Evolutionary conservation across 139 green algal species (phyloP), one percentile per base, ranked within the genome.

Genomic region (Chlamydomonas eustigma): DNA sequence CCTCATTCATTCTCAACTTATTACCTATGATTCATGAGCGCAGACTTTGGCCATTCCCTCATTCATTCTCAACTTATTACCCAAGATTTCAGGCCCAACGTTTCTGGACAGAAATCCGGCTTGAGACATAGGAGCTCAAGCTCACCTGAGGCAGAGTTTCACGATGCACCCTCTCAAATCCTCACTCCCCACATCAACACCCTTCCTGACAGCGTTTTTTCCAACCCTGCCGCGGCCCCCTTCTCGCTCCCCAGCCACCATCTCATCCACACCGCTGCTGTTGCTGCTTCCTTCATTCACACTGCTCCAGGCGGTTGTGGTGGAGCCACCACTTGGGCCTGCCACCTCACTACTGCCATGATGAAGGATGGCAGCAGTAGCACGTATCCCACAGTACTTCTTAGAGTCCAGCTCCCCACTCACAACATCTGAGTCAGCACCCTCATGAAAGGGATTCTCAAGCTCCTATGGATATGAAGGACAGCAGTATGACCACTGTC

Each of bases 331-430:
- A 58, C 44, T 28, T 28, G 44, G 12, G 12, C 12, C 44, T 28
- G 44, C 44, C 44, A 28, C 44, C 18, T 58, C 44, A 58, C 12
- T 12, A 18, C 44, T 18, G 52, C 22, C 52, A 28, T 28, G 18
- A 31, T 68, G 52, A 4, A 68, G 52, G 52, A 75, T 38, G 71
- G 71, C 50, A 22, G 71, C 44, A 3, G 33, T 50, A 32, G n/a
- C 39, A 28, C 31, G 33, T 44, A 51, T 76, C n/a, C 1, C 52
- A 2, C 44, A 28, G 28, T 37, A 68, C 52, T 28, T 8, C 52
- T 28, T 28, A 5, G 52, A 25, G 18, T 68, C 52, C 32, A 72
- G 64, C 8, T 72, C 64, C 12, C 5, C 4, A 68, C 6, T 30
- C 6, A 4, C 58, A 37, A 30, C 58, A 34, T 68, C n/a, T 30